Conservation (phyloP, 1,139 yeast species). For the Taphrina deformans region DNA sequence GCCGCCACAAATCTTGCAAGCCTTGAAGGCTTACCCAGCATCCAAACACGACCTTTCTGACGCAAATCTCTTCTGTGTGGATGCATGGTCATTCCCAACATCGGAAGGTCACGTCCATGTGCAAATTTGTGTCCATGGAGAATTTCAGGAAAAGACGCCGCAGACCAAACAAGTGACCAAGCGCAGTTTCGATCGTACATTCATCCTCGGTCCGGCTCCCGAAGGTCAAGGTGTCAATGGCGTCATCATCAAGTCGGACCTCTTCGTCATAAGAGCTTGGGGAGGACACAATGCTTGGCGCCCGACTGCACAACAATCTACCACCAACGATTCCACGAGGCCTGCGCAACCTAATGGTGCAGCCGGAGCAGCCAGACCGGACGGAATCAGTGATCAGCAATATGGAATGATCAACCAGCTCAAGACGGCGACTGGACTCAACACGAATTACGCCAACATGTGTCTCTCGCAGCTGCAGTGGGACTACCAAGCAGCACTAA, state of each 20-base stretch:
- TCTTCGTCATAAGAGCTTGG: constrained; percentile 33
- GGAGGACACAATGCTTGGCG: constrained; percentile 36
- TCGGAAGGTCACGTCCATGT: constrained; percentile 70
- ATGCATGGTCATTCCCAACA: constrained; percentile 58
- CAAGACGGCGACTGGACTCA: constrained; percentile 71
- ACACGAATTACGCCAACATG: constrained; percentile 75
- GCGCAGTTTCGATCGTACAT: constrained; percentile 37
- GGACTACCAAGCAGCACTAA: constrained; percentile 70
- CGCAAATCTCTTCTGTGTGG: constrained; percentile 73
- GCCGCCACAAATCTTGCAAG: constrained; percentile 60
- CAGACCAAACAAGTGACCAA: constrained; percentile 53
- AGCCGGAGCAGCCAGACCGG: constrained; percentile 7
- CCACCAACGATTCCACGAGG: neutral
- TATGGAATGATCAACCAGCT: constrained; percentile 66
- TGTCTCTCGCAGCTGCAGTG: constrained; percentile 86
- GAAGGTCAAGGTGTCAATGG: constrained; percentile 25
- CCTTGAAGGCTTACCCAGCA: constrained; percentile 68
- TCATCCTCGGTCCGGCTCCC: constrained; percentile 34
- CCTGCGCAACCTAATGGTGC: neutral
- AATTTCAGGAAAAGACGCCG: constrained; percentile 59
- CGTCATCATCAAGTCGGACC: constrained; percentile 34
- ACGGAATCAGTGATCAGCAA: constrained; percentile 47
- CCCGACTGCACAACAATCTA: neutral
- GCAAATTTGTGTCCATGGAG: constrained; percentile 78
- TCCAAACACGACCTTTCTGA: constrained; percentile 69